A percentile compares a stretch with the other conserved stretches of the same genome.
phyloP scores from a whole-genome alignment of 2,329 filamentous ascomycete species.

The Scedosporium boydii region DNA sequence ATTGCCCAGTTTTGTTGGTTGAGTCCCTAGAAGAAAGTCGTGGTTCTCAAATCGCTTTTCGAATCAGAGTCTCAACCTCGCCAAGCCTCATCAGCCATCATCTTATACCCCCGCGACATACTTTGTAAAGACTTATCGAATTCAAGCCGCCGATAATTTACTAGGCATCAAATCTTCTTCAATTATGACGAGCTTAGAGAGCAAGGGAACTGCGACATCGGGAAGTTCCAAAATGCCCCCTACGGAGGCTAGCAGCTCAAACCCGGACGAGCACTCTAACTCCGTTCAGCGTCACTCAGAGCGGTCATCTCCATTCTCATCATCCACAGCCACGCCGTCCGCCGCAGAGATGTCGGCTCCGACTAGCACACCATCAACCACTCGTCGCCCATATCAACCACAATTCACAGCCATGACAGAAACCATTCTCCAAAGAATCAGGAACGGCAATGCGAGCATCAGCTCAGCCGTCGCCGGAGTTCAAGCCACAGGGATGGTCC shows the following conservation, averaged over 20 bases:
- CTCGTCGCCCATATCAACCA: conserved; percentile 14
- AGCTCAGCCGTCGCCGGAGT: not conserved
- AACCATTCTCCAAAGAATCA: conserved; percentile 19
- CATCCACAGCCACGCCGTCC: not conserved
- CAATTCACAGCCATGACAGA: conserved; percentile 20
- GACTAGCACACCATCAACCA: not conserved
- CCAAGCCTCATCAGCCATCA: not conserved
- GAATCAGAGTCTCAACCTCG: not conserved
- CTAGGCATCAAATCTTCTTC: not conserved
- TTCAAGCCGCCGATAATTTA: not conserved
- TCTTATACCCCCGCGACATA: not conserved
- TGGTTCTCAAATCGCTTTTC: not conserved
- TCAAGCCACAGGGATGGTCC: not conserved
- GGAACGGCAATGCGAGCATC: conserved; percentile 8
- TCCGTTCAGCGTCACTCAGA: not conserved
- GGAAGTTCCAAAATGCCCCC: not conserved
- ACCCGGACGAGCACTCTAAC: not conserved
- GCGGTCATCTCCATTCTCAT: not conserved
- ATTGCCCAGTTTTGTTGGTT: not conserved
- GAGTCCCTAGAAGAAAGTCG: not conserved
- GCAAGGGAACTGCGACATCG: not conserved
- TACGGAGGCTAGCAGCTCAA: not conserved
- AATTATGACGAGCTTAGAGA: not conserved
- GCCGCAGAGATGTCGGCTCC: not conserved
- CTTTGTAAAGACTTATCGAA: not conserved